Conservation (phyloP, 495 filamentous ascomycete species). For the Hypoxylon trugodes region DNA sequence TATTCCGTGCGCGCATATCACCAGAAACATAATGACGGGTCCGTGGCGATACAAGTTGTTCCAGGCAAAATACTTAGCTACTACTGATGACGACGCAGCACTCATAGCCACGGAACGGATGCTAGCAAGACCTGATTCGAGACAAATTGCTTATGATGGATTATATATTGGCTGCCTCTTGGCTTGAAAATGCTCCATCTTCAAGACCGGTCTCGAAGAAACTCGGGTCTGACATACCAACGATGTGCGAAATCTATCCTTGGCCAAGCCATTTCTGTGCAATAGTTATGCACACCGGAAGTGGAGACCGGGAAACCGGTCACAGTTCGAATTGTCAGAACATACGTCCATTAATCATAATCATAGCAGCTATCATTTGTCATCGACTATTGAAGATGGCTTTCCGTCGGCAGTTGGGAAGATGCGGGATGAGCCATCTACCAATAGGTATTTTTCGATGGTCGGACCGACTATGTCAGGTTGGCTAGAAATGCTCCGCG, state of each 20-base stretch:
- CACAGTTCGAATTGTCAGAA: constrained; percentile 12
- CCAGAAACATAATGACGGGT: background rate
- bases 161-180: constrained; percentile 6
- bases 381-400: background rate
- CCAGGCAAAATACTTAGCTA: background rate
- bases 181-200: background rate
- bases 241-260: constrained; percentile 7
- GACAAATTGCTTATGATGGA: background rate
- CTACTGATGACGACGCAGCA: background rate
- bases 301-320: constrained; percentile 22
- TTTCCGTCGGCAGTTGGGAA: background rate
- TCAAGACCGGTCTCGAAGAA: constrained; percentile 21
- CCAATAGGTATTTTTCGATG: background rate
- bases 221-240: constrained; percentile 12
- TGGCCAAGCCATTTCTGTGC: constrained; percentile 3
- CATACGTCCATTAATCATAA: background rate
- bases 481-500: background rate
- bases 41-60: background rate
- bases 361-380: background rate
- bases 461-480: background rate
- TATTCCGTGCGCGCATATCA: constrained; percentile 2
- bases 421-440: background rate
- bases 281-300: constrained; percentile 20
- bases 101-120: background rate
- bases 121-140: background rate